Conservation (phyloP, 139 green algal genomes). For the Haematococcus sp. region DNA sequence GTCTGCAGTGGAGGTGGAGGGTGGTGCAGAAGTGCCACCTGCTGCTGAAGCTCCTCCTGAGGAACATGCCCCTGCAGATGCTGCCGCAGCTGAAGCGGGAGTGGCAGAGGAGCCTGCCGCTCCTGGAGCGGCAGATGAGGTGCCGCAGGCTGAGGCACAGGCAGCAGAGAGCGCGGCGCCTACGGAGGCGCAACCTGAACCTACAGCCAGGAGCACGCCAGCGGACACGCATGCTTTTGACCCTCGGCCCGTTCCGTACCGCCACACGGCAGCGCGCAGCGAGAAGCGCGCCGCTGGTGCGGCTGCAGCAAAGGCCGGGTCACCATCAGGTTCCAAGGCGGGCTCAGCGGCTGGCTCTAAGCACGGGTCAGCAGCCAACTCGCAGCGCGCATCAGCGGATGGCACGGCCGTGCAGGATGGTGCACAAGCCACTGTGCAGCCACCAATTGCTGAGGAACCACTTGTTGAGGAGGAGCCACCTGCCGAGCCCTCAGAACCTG, state of each 20-base stretch:
- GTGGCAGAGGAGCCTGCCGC: too few species aligned
- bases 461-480: background rate
- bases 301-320: background rate
- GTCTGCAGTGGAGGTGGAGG: background rate
- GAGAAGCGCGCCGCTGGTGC: background rate
- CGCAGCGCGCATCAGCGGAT: slow-evolving; percentile 1
- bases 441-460: background rate
- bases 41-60: background rate
- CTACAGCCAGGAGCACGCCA: too few species aligned
- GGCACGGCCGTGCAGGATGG: background rate
- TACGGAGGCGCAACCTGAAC: too few species aligned
- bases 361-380: background rate
- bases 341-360: background rate
- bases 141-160: too few species aligned
- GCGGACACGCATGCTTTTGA: too few species aligned
- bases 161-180: too few species aligned
- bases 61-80: background rate
- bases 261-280: background rate
- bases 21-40: background rate
- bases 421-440: background rate
- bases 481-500: background rate
- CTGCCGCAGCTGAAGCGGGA: too few species aligned
- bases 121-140: too few species aligned
- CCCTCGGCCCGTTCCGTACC: background rate
- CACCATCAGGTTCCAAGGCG: background rate